phyloP scores from a whole-genome alignment of 2,329 filamentous ascomycete species.

The Pseudogymnoascus sp. region DNA sequence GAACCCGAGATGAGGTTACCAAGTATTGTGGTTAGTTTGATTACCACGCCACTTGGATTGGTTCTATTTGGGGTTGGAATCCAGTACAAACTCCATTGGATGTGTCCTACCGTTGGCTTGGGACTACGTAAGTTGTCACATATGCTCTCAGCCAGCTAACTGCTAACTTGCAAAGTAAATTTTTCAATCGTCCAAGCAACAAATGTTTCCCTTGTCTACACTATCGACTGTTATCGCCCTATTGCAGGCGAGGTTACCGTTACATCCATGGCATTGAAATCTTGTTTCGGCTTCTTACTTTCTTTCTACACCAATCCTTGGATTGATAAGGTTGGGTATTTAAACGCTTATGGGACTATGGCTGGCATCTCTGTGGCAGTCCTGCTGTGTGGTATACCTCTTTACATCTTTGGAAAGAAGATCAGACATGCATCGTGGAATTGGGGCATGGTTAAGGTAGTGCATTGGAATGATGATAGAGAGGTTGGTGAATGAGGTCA shows the following conservation, averaged over 20 bases:
- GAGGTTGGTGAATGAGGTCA: constrained; percentile 46
- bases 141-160: constrained; percentile 15
- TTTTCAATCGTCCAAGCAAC: constrained; percentile 51
- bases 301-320: constrained; percentile 57
- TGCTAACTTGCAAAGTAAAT: constrained; percentile 36
- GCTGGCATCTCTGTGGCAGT: constrained; percentile 46
- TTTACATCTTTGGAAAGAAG: constrained; percentile 47
- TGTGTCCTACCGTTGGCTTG: constrained; percentile 49
- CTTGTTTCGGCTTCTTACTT: constrained; percentile 51
- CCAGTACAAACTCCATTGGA: constrained; percentile 45
- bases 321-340: constrained; percentile 46
- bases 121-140: constrained; percentile 44
- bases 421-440: constrained; percentile 43
- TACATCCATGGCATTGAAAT: constrained; percentile 50
- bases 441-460: constrained; percentile 42
- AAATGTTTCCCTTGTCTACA: constrained; percentile 51
- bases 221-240: constrained; percentile 52
- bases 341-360: constrained; percentile 50
- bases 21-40: constrained; percentile 44
- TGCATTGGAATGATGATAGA: constrained; percentile 47
- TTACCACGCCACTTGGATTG: constrained; percentile 43
- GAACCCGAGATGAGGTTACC: constrained; percentile 56
- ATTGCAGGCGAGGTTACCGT: constrained; percentile 51
- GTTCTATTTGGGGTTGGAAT: constrained; percentile 45
- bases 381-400: constrained; percentile 42